Conservation (phyloP, 2,329 filamentous ascomycete genomes). For the Ascochyta pisi region DNA sequence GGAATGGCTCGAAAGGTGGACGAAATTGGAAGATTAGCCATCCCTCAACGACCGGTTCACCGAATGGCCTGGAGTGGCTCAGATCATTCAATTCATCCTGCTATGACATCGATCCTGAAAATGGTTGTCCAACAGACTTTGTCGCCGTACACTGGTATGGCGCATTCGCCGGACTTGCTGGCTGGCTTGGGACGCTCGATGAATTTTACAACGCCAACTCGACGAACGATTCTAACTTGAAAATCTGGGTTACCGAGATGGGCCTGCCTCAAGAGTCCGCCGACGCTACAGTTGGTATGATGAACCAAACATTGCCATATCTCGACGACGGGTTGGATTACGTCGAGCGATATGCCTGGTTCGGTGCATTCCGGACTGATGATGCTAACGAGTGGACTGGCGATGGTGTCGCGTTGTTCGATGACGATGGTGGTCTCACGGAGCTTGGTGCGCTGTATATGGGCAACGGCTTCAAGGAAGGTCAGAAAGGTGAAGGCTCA, state of each 20-base stretch:
- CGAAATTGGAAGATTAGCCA: constrained; percentile 69
- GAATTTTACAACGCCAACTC: constrained; percentile 58
- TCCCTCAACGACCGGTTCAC: constrained; percentile 71
- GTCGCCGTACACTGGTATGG: constrained; percentile 65
- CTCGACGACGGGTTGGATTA: constrained; percentile 68
- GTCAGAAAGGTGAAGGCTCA: constrained; percentile 40
- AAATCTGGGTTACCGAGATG: constrained; percentile 82
- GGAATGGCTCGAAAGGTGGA: constrained; percentile 54
- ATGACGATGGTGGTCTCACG: constrained; percentile 41
- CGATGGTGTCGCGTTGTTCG: constrained; percentile 43
- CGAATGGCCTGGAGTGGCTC: constrained; percentile 71
- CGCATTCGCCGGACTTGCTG: constrained; percentile 70
- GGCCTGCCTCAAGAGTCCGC: constrained; percentile 66
- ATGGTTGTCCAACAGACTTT: constrained; percentile 59
- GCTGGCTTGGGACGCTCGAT: constrained; percentile 68
- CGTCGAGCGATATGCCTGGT: constrained; percentile 49
- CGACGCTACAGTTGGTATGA: constrained; percentile 68
- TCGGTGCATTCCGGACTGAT: constrained; percentile 42
- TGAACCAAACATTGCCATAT: constrained; percentile 71
- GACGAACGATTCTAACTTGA: constrained; percentile 51
- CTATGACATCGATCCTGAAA: constrained; percentile 41
- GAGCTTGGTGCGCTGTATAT: constrained; percentile 44
- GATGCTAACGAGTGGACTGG: constrained; percentile 49
- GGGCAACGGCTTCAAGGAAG: constrained; percentile 38
- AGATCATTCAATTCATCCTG: constrained; percentile 69